Conservation (phyloP, 768 basidiomycete species). For the Termitomyces bulborhizus region DNA sequence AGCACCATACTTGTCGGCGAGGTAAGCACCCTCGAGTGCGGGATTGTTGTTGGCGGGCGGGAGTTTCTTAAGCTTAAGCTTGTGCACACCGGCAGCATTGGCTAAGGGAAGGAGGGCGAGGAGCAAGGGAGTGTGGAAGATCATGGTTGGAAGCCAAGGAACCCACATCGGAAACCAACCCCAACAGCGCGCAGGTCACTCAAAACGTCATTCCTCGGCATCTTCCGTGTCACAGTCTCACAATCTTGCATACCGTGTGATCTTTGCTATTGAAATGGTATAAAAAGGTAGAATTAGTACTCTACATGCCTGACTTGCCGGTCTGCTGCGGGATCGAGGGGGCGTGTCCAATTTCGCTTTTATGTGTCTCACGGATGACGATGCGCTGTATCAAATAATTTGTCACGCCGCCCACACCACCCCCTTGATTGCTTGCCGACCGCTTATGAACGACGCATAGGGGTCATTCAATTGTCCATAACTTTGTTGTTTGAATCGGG, state of each 20-base stretch:
- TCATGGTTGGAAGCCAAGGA: conserved; percentile 32
- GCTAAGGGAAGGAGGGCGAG: conserved; percentile 44
- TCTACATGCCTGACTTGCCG: too few relatives aligned
- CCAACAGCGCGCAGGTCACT: conserved; percentile 2
- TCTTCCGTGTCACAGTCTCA: conserved; percentile 7
- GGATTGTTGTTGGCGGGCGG: conserved; percentile 56
- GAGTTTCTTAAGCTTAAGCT: conserved; percentile 86
- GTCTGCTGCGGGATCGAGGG: too few relatives aligned
- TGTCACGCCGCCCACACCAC: too few relatives aligned
- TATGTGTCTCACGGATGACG: too few relatives aligned
- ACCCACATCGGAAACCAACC: neutral
- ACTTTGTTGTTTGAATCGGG: too few relatives aligned
- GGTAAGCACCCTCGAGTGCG: conserved; percentile 70
- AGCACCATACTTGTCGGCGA: conserved; percentile 91
- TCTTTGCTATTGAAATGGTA: too few relatives aligned
- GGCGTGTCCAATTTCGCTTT: too few relatives aligned
- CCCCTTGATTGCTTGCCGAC: too few relatives aligned
- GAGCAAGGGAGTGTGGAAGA: conserved; percentile 31
- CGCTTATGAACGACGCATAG: too few relatives aligned
- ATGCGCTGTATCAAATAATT: too few relatives aligned
- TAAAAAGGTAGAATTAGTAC: too few relatives aligned
- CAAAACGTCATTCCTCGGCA: conserved; percentile 15
- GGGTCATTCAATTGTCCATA: too few relatives aligned
- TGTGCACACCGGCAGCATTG: conserved; percentile 60
- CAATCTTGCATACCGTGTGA: neutral